Base-by-base conservation (phyloP, 495 filamentous ascomycete genomes). In the Pseudoneurospora amorphoporcata region DNA sequence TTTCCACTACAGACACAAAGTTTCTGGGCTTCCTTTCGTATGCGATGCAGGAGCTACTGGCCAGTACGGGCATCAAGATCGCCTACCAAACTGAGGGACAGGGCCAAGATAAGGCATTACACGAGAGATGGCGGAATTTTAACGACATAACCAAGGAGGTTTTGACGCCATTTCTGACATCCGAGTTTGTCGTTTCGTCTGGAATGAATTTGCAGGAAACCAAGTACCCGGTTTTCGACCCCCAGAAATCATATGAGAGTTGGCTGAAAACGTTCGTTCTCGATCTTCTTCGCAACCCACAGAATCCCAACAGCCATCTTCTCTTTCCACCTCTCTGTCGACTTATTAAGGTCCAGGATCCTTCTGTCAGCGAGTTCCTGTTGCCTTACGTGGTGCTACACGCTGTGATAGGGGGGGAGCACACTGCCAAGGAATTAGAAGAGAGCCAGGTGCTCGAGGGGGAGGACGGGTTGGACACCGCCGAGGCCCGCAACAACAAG, bases 41-140 rank as follows among this genome's bases (percentile, higher is more conserved):
- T 78, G 92, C 90, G 3, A 97, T 98, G 90, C 95, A 99, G 80
- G 91, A 95, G 75, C 85, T 99, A 9, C 87, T 98, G 9, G 90
- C 89, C 70, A 88, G 90, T 72, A 90, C 90, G 77, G 88, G 90
- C 38, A 87, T 97, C 72, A 88, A 88, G 43, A 80, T 82, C n/a
- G 86, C 90, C 7, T 87, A 81, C 29, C 69, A 74, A n/a, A 75
- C 78, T 72, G 39, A 74, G 65, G 74, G 78, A 19, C 8, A 72
- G 12, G 71, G 53, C 6, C 61, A 47, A 1, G 73, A 39, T 65
- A 72, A 73, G 69, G 38, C 39, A 3, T 72, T 87, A 71, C 90
- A 90, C 77, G 82, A 86, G 69, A 90, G 90, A 81, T 99, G 94
- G 94, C 80, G 88, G 17, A 81, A 86, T 8, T 85, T 99, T 75